These are phyloP conservation scores for Penicillium roqueforti DNA, from an alignment of 495 filamentous ascomycete genomes.

Conservation along the genomic window DNA sequence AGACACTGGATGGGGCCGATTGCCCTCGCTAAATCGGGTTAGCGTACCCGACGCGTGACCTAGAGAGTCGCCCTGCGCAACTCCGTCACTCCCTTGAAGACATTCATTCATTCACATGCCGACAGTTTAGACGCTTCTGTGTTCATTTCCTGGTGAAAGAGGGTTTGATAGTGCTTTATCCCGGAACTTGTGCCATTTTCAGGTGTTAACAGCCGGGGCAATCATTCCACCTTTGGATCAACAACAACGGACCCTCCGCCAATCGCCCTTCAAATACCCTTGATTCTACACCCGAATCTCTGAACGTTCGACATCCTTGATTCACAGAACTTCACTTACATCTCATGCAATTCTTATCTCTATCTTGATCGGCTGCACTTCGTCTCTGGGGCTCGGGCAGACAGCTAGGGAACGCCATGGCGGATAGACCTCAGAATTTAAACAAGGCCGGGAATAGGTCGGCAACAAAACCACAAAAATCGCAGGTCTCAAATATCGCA, in stretches of 20 bases:
- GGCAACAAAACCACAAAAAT: conserved; percentile 5
- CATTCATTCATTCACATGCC: conserved; percentile 14
- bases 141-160: conserved; percentile 22
- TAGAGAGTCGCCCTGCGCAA: conserved; percentile 31
- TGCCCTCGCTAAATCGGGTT: conserved; percentile 25
- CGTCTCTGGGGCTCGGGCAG: conserved; percentile 14
- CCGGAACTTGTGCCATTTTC: background rate
- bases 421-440: conserved; percentile 21
- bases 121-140: conserved; percentile 21
- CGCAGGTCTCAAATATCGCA: conserved; percentile 30
- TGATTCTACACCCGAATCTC: background rate
- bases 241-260: conserved; percentile 4
- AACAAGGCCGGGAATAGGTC: conserved; percentile 12
- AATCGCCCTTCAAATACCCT: conserved; percentile 8
- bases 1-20: background rate
- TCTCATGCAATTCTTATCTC: conserved; percentile 14
- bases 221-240: background rate
- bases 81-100: conserved; percentile 31
- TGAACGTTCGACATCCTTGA: background rate
- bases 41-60: conserved; percentile 47
- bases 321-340: background rate
- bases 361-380: conserved; percentile 7
- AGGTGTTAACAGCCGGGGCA: background rate
- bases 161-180: conserved; percentile 1
- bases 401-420: conserved; percentile 20